Percentiles rank a stretch among this genome's conserved stretches.
Conservation (phyloP, 2,329 filamentous ascomycete species). For the Ploettnerulaceae sp. region DNA sequence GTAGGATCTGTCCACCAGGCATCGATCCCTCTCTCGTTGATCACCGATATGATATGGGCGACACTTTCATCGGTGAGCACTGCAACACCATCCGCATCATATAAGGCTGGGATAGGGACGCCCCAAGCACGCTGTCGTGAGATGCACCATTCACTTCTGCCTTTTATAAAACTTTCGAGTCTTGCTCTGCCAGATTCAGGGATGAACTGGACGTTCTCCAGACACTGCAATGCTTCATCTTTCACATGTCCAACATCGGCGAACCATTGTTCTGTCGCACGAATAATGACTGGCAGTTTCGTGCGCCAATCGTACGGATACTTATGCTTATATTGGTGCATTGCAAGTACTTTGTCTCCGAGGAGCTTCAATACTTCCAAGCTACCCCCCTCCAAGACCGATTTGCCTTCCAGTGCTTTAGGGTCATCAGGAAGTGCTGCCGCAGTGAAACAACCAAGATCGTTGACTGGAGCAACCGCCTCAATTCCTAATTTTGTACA, state of each 20-base stretch:
- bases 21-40: slow-evolving; percentile 75
- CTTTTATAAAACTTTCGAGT: slow-evolving; percentile 79
- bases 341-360: slow-evolving; percentile 58
- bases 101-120: slow-evolving; percentile 89
- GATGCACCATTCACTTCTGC: slow-evolving; percentile 95
- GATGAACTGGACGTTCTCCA: slow-evolving; percentile 71
- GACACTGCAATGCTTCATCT: slow-evolving; percentile 60
- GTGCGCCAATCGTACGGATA: slow-evolving; percentile 98
- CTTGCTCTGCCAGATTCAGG: slow-evolving; percentile 69
- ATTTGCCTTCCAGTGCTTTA: slow-evolving; percentile 60
- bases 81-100: slow-evolving; percentile 66
- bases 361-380: slow-evolving; percentile 66
- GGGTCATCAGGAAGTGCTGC: slow-evolving; percentile 72
- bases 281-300: slow-evolving; percentile 83
- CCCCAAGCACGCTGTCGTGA: slow-evolving; percentile 95
- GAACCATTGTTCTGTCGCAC: slow-evolving; percentile 97
- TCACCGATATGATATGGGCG: slow-evolving; percentile 75
- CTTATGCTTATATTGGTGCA: slow-evolving; percentile 76
- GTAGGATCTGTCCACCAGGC: slow-evolving; percentile 87
- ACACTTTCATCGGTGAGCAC: slow-evolving; percentile 77
- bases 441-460: slow-evolving; percentile 73
- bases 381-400: slow-evolving; percentile 67
- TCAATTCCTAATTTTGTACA: slow-evolving; percentile 67
- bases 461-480: slow-evolving; percentile 77
- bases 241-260: slow-evolving; percentile 86